Conservation (phyloP, 78 protist genomes). For the Protostelium mycophagum region DNA sequence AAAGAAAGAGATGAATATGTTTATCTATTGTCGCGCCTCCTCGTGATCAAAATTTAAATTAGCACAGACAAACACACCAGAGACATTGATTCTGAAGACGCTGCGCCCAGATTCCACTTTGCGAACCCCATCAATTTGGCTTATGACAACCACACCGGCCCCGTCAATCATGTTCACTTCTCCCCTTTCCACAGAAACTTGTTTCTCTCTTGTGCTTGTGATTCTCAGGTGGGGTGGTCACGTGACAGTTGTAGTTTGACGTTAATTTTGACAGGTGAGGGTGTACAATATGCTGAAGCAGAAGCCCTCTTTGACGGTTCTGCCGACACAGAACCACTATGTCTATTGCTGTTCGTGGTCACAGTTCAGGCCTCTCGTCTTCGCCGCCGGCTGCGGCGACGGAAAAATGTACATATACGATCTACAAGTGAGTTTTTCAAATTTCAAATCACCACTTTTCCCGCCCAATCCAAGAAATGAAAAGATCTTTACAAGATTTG, state of each 20-base stretch:
- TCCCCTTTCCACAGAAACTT: slow-evolving; percentile 32
- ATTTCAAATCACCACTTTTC: background rate
- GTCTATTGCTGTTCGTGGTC: background rate
- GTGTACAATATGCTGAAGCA: background rate
- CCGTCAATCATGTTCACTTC: slow-evolving; percentile 56
- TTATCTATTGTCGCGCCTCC: no score
- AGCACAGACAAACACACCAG: background rate
- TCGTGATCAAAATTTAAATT: no score
- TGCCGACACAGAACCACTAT: background rate
- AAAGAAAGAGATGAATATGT: no score
- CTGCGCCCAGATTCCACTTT: background rate
- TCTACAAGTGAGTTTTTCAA: background rate
- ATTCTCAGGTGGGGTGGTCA: background rate
- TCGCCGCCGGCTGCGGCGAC: background rate
- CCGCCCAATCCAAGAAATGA: no score
- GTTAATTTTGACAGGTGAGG: background rate
- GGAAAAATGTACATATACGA: background rate
- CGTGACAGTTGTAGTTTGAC: background rate
- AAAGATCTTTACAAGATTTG: no score
- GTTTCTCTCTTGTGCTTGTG: slow-evolving; percentile 1
- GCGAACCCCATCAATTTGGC: background rate
- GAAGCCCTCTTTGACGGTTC: background rate
- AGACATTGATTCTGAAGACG: background rate
- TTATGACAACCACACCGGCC: slow-evolving; percentile 45
- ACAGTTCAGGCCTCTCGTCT: background rate